Evolutionary conservation across 257 asterid genomes (phyloP).

Genomic region (Ilex aquifolium): DNA sequence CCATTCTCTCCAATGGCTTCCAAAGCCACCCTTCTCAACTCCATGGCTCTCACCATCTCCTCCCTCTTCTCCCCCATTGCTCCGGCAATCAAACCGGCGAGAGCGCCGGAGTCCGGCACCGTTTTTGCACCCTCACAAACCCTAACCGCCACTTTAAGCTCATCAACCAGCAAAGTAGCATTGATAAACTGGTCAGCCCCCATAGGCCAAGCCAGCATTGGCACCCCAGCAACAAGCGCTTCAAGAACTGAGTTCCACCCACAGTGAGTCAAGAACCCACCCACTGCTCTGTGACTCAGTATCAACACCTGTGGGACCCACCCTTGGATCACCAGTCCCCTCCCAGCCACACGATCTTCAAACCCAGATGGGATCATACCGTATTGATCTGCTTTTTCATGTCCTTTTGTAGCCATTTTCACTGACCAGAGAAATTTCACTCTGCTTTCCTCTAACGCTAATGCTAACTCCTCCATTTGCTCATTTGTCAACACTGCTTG

Average conservation of each 20-base stretch:
- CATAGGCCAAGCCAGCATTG: slow-evolving; percentile 85
- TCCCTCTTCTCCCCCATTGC: slow-evolving; percentile 24
- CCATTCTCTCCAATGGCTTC: slow-evolving; percentile 50
- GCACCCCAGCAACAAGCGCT: slow-evolving; percentile 46
- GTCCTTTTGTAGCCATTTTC: slow-evolving; percentile 50
- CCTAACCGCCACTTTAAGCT: slow-evolving; percentile 43
- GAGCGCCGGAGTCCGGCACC: slow-evolving; percentile 30
- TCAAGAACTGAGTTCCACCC: slow-evolving; percentile 78
- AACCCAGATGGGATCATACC: slow-evolving; percentile 57
- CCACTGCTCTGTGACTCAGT: slow-evolving; percentile 37
- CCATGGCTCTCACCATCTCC: slow-evolving; percentile 19
- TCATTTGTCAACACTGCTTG: slow-evolving; percentile 55
- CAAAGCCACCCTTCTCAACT: slow-evolving; percentile 28
- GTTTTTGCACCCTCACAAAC: slow-evolving; percentile 57
- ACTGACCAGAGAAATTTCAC: slow-evolving; percentile 41
- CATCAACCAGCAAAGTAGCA: slow-evolving; percentile 56
- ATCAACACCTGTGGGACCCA: slow-evolving; percentile 79
- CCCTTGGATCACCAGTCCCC: slow-evolving; percentile 56
- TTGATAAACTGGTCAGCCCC: slow-evolving; percentile 62
- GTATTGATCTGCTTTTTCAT: slow-evolving; percentile 9
- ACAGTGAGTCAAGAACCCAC: slow-evolving; percentile 52
- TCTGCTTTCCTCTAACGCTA: slow-evolving; percentile 52
- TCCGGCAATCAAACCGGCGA: slow-evolving; percentile 24
- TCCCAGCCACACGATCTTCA: slow-evolving; percentile 51
- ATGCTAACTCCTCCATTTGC: slow-evolving; percentile 46